These are phyloP conservation scores for Psidium guajava DNA, from an alignment of 345 rosid genomes.

Conservation along the genomic window DNA sequence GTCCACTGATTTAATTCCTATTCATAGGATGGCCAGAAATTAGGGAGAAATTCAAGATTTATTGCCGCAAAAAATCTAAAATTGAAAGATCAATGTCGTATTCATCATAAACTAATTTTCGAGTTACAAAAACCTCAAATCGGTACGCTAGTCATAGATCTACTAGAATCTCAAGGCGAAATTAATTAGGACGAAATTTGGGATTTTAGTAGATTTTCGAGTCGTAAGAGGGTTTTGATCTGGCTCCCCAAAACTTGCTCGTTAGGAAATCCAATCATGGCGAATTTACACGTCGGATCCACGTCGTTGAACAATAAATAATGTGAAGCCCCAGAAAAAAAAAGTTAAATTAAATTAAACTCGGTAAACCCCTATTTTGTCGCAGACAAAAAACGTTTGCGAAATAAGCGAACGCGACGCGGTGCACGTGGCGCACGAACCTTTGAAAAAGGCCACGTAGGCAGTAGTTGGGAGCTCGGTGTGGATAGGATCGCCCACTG, in stretches of 20 bases:
- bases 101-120: not conserved
- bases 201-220: not conserved
- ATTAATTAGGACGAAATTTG: not conserved
- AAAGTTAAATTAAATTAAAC: not conserved
- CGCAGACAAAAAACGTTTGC: not conserved
- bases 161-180: not conserved
- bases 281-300: not conserved
- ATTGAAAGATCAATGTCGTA: fast-evolving
- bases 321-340: not conserved
- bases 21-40: not conserved
- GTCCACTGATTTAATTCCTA: not conserved
- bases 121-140: fast-evolving
- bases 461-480: not conserved
- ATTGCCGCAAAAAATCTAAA: not conserved
- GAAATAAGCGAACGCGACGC: not conserved
- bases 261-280: not conserved
- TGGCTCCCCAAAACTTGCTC: not conserved
- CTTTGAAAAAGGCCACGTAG: not conserved
- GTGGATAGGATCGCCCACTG: not conserved
- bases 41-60: not conserved
- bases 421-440: not conserved
- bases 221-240: not conserved
- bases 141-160: not conserved
- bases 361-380: not conserved
- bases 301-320: not conserved